Evolutionary conservation across 2,329 filamentous ascomycete genomes (phyloP), one percentile per base, ranked within the genome.

Genomic region (Ophiostoma sp.): DNA sequence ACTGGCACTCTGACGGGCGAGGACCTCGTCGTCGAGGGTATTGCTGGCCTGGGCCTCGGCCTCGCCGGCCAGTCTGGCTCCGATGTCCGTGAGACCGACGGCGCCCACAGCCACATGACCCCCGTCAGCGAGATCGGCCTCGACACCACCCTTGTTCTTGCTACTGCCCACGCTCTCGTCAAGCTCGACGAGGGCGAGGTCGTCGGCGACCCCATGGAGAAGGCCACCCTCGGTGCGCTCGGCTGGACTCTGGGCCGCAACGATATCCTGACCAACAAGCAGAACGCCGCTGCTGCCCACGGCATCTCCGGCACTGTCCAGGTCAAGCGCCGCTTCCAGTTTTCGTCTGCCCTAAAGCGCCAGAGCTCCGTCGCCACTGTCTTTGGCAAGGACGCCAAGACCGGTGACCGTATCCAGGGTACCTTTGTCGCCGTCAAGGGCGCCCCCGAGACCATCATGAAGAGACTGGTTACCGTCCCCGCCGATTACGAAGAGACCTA

Each of bases 201-300:
- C 75, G 95, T 99, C 64, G 95, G 95, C 76, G 95, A 99, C 77
- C 95, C 95, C 1, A 99, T 99, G 95, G 95, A 99, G 78, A 98
- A 98, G 81, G 95, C 95, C 64, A 98, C 95, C 1, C 83, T 99
- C 36, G 83, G 86, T 67, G 93, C 94, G 70, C 88, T 99, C 13
- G 94, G 94, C 69, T 99, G 95, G 95, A 89, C 86, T 70, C 85
- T 99, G n/a, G 94, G 94, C 67, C 90, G 88, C 76, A 95, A 97
- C 74, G 94, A 99, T 76, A 89, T 86, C 41, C 86, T 99, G 20
- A 88, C 88, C 36, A 90, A 88, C 79, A 93, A 91, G 78, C 79
- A 83, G 13, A 77, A 80, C 2, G 78, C 82, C 11, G 80, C 81
- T 31, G 78, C 83, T 8, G 80, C 81, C 48, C 82, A 83, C 8